phyloP scores from a whole-genome alignment of 1,284 basidiomycete species.

The Ustilago trichophora region DNA sequence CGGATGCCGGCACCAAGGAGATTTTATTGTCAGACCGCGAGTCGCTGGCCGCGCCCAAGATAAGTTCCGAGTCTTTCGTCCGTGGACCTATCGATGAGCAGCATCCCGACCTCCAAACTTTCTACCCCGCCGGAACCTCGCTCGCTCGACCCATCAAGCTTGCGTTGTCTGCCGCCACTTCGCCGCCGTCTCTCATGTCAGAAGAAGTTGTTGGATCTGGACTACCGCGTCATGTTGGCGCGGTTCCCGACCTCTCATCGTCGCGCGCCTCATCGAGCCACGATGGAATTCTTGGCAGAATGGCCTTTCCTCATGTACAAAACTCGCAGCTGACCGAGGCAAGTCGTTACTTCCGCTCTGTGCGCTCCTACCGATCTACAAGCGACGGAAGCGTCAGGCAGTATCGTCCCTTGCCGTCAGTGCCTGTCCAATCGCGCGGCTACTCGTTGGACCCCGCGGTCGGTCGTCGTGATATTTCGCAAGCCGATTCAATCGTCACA shows the following conservation, averaged over 20 bases:
- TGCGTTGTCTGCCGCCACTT: not conserved
- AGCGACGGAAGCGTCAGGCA: conserved; percentile 14
- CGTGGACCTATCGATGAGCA: conserved; percentile 13
- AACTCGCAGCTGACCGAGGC: not conserved
- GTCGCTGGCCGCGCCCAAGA: conserved; percentile 2
- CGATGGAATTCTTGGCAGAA: not conserved
- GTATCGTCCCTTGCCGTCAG: conserved; percentile 7
- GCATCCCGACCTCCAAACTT: conserved; percentile 13
- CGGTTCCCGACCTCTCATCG: conserved; percentile 6
- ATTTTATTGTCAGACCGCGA: conserved; percentile 27
- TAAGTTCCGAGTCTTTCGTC: conserved; percentile 8
- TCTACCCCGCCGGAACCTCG: conserved; percentile 7
- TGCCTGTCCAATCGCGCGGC: not conserved
- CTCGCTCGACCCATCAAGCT: not conserved
- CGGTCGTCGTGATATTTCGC: conserved; percentile 1
- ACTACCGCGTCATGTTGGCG: conserved; percentile 12
- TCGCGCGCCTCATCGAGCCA: not conserved
- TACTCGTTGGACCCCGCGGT: conserved; percentile 11
- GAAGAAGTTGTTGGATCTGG: conserved; percentile 3
- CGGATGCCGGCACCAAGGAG: conserved; percentile 27
- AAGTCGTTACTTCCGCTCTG: conserved; percentile 15
- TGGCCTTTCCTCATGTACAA: not conserved
- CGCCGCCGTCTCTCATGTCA: conserved; percentile 9
- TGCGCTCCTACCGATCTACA: conserved; percentile 14
- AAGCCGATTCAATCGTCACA: conserved; percentile 9